Base-by-base conservation (phyloP, 1,284 basidiomycete species). In the Puccinia novopanici region DNA sequence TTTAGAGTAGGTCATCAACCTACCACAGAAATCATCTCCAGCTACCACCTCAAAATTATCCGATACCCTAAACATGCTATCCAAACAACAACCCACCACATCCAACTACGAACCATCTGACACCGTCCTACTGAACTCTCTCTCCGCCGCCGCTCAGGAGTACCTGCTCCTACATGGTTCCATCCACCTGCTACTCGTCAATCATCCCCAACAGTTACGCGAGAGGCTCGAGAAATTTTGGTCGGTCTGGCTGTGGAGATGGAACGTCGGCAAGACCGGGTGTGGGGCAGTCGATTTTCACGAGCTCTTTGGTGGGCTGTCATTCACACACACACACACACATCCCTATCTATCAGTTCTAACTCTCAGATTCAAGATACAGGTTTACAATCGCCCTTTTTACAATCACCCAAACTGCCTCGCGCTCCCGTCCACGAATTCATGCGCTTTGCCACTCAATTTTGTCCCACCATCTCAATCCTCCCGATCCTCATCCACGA, bases 201-300 rank as follows among this genome's bases (percentile, higher is more conserved):
- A 48, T 57, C 3, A 72, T 40, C 54, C 42, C 10, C 40, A 80
- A 17, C n/a, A 45, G n/a, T 34, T 80, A 27, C 54, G 71, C 22
- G 57, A 80, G 22, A 27, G 30, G 37, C 61, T 80, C 24, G 68
- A 80, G 34, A 72, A 63, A 40, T 80, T 80, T 30, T 80, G 77
- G 77, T 68, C 61, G 13, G 77, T 80, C 24, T 73, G 77, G 77
- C 48, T 80, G 22, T 72, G 77, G 77, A 68, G 77, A 52, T 80
- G 77, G 77, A 71, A 73, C 61, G 67, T 80, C 45, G 67, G 68
- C n/a, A 71, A 72, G 71, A 80, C 67, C 13, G 68, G 77, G 24
- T 80, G 77, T 27, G 77, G 77, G 30, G 77, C 52, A 27, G 45
- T 72, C 59, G 77, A 80, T 54, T 80, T 80, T 50, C 30, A 80